Evolutionary conservation across 768 basidiomycete species (phyloP).

Genomic region (Suillus bovinus): DNA sequence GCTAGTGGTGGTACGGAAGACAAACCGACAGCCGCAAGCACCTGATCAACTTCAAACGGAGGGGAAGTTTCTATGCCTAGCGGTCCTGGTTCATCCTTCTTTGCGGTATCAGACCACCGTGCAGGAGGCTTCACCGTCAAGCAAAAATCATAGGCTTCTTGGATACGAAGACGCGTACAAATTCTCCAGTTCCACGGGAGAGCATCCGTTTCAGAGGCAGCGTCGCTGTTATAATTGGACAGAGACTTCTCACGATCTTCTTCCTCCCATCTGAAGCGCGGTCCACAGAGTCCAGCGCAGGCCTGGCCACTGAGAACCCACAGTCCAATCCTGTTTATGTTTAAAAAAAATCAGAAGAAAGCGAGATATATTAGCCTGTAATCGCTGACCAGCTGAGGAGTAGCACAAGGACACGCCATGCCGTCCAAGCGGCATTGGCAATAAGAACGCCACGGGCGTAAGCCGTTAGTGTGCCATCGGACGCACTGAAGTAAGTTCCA

Average conservation of each 20-base stretch:
- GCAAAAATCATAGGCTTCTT: constrained; percentile 84
- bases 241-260: constrained; percentile 63
- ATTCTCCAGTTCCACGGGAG: constrained; percentile 84
- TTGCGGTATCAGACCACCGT: constrained; percentile 38
- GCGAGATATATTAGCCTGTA: not conserved
- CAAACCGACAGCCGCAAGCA: constrained; percentile 56
- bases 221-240: constrained; percentile 47
- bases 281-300: constrained; percentile 83
- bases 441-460: constrained; percentile 82
- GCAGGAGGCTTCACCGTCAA: constrained; percentile 42
- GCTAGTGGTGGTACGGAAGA: constrained; percentile 51
- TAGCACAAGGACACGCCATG: constrained; percentile 71
- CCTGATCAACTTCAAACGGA: constrained; percentile 53
- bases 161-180: constrained; percentile 65
- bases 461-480: constrained; percentile 64
- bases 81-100: constrained; percentile 28
- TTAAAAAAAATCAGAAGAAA: not conserved
- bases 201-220: constrained; percentile 41
- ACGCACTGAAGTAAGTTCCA: constrained; percentile 66
- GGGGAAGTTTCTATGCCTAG: constrained; percentile 35
- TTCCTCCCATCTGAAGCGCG: constrained; percentile 84
- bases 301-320: constrained; percentile 78
- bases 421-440: constrained; percentile 81
- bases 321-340: constrained; percentile 59
- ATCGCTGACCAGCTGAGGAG: constrained; percentile 63